Conservation (phyloP, 2,329 filamentous ascomycete genomes). For the Clonostachys chloroleuca region DNA sequence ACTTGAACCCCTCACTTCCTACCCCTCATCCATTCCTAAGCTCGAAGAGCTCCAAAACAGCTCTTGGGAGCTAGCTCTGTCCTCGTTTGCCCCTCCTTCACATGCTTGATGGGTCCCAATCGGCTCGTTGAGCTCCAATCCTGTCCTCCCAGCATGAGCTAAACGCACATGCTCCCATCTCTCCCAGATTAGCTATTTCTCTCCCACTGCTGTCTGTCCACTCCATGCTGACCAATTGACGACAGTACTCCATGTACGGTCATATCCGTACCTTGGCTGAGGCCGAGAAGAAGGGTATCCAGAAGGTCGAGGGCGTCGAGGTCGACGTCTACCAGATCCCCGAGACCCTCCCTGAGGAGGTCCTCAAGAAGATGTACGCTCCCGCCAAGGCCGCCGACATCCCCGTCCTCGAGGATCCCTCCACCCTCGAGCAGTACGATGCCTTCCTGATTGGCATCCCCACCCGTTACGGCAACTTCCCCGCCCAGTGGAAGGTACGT, state of each 20-base stretch:
- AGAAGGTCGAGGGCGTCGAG: conserved; percentile 71
- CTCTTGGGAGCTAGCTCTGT: too few species aligned
- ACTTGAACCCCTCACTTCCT: too few species aligned
- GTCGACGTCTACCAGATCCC: conserved; percentile 82
- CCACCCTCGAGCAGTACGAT: conserved; percentile 70
- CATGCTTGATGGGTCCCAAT: neutral
- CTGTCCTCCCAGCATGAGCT: neutral
- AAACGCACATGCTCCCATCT: neutral
- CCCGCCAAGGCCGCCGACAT: conserved; percentile 68
- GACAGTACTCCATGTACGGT: conserved; percentile 89
- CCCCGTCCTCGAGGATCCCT: conserved; percentile 54
- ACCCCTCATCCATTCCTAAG: too few species aligned
- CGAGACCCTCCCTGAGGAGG: conserved; percentile 82
- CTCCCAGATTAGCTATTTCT: neutral
- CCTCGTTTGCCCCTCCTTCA: too few species aligned
- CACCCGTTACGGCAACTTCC: conserved; percentile 95
- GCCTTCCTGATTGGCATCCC: conserved; percentile 91
- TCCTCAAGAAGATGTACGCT: conserved; percentile 88
- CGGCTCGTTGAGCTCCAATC: neutral
- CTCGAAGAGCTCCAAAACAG: too few species aligned
- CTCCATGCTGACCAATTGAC: neutral
- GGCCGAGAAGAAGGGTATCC: conserved; percentile 86
- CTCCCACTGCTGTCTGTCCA: neutral
- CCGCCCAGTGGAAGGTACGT: conserved; percentile 79
- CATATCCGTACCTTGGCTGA: conserved; percentile 82